Evolutionary conservation across 306 rosid species (phyloP).

Genomic region (Medicago lupulina): DNA sequence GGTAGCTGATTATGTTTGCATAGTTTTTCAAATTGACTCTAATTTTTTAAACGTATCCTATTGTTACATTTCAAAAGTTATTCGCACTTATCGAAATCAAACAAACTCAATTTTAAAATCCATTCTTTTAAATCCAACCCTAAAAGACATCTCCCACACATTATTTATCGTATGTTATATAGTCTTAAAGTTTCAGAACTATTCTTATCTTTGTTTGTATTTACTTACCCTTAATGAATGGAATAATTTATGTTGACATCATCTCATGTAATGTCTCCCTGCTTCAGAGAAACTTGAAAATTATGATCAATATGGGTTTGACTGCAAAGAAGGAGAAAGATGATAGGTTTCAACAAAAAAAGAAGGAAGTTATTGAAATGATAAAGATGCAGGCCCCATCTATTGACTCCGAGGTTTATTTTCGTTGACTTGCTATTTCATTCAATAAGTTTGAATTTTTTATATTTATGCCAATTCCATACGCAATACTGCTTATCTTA

Average conservation of each 20-base stretch:
- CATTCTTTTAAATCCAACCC: background rate
- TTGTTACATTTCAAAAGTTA: constrained; percentile 5
- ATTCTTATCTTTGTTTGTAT: constrained; percentile 31
- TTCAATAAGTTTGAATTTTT: constrained; percentile 11
- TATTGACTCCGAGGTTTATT: constrained; percentile 71
- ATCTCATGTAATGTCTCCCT: constrained; percentile 49
- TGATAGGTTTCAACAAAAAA: constrained; percentile 76
- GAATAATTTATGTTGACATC: constrained; percentile 34
- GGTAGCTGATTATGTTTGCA: constrained; percentile 15
- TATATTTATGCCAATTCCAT: constrained; percentile 9
- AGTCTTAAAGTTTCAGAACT: background rate
- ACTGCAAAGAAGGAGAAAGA: constrained; percentile 92
- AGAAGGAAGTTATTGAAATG: constrained; percentile 87
- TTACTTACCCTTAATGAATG: constrained; percentile 30
- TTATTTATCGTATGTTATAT: background rate
- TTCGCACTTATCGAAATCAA: background rate
- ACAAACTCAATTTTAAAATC: constrained; percentile 13
- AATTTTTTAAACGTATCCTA: constrained; percentile 16
- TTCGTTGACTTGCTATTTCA: constrained; percentile 26
- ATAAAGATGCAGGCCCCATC: constrained; percentile 65
- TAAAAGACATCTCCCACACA: background rate
- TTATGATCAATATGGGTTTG: constrained; percentile 85
- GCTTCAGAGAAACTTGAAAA: constrained; percentile 88
- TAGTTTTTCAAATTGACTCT: background rate
- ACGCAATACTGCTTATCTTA: constrained; percentile 25